Percentiles rank a stretch among this genome's conserved stretches.
Evolutionary conservation across 768 basidiomycete species (phyloP).

Genomic region (Russula abietina): DNA sequence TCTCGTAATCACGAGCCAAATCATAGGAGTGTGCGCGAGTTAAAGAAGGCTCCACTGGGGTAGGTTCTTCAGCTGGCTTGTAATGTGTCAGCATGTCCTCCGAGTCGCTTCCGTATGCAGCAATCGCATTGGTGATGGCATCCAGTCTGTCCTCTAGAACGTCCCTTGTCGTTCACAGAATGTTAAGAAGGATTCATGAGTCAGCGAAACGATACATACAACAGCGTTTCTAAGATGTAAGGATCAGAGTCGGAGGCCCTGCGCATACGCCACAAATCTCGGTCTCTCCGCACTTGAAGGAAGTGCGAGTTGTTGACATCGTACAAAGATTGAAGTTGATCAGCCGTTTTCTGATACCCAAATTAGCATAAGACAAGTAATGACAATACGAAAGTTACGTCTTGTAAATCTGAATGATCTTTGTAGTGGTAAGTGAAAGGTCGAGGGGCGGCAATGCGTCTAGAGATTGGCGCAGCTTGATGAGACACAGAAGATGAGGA

Average conservation of each 20-base stretch:
- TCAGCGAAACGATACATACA: slow-evolving; percentile 1
- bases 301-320: slow-evolving; percentile 6
- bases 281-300: slow-evolving; percentile 1
- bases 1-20: neutral
- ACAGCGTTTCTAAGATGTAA: slow-evolving; percentile 8
- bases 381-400: slow-evolving; percentile 2
- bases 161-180: slow-evolving; percentile 25
- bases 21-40: neutral
- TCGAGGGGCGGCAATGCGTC: neutral
- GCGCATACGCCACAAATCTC: slow-evolving; percentile 13
- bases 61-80: neutral
- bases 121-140: slow-evolving; percentile 36
- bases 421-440: neutral
- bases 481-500: neutral
- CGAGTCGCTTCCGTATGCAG: slow-evolving; percentile 11
- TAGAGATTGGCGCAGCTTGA: neutral
- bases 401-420: slow-evolving; percentile 11
- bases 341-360: neutral
- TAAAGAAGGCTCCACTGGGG: neutral
- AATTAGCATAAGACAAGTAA: neutral
- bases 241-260: slow-evolving; percentile 4
- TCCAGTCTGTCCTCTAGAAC: slow-evolving; percentile 36
- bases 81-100: neutral
- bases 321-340: slow-evolving; percentile 11
- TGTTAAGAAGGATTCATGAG: neutral